Percentiles rank a stretch among this genome's conserved stretches.
These are phyloP conservation scores for Trebouxiophyceae sp. DNA, from an alignment of 163 green algal genomes.

Conservation along the genomic window DNA sequence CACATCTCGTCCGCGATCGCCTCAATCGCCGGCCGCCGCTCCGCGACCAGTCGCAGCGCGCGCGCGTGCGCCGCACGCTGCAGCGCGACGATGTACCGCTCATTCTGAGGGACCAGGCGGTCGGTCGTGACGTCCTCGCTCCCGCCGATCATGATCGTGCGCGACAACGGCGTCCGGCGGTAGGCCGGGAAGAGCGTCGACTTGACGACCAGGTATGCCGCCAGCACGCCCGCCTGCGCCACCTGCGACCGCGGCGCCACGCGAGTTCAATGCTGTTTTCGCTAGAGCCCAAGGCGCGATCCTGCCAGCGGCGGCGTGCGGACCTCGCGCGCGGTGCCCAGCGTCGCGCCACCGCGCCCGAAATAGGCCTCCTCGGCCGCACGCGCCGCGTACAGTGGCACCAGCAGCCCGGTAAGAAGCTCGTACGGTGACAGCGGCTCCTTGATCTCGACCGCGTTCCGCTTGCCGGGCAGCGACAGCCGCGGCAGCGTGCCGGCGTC, in stretches of 20 bases:
- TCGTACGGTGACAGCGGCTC: slow-evolving; percentile 25
- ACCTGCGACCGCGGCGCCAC: slow-evolving; percentile 19
- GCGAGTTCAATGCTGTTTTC: background rate
- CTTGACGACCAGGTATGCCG: slow-evolving; percentile 44
- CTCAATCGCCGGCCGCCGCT: background rate
- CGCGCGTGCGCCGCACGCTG: slow-evolving; percentile 32
- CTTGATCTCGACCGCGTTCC: slow-evolving; percentile 32
- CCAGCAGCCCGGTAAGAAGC: slow-evolving; percentile 45
- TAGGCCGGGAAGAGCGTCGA: slow-evolving; percentile 44
- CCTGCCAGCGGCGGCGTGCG: background rate
- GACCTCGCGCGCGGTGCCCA: slow-evolving; percentile 47
- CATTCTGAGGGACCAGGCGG: slow-evolving; percentile 19
- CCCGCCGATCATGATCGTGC: slow-evolving; percentile 30
- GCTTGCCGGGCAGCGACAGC: background rate
- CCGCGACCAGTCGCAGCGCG: slow-evolving; percentile 22
- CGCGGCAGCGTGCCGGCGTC: background rate
- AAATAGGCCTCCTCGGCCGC: slow-evolving; percentile 55
- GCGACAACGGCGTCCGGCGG: slow-evolving; percentile 18
- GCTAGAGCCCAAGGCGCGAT: background rate
- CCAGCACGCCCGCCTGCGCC: slow-evolving; percentile 33
- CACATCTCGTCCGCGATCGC: background rate
- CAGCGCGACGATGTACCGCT: slow-evolving; percentile 33
- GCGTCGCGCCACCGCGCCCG: slow-evolving; percentile 40
- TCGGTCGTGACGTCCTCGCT: slow-evolving; percentile 32
- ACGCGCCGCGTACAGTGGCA: slow-evolving; percentile 64